Percentiles rank a stretch among this genome's conserved stretches.
phyloP scores from a whole-genome alignment of 2,329 filamentous ascomycete genomes.

The Pestalotiopsis sp. region DNA sequence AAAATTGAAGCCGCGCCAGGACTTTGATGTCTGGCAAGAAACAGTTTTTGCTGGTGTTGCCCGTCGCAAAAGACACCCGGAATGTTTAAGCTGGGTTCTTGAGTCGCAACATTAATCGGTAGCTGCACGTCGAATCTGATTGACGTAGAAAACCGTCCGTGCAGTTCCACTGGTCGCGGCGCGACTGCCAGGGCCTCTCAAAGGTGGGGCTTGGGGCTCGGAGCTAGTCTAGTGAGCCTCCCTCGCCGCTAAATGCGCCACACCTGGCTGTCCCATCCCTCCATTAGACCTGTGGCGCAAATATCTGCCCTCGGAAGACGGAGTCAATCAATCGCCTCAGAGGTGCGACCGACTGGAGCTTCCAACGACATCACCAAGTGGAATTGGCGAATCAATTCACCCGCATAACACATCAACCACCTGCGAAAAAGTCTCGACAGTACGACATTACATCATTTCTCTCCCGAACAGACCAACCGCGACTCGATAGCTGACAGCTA shows the following conservation, averaged over 20 bases:
- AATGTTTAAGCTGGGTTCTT: not conserved
- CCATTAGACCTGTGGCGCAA: not conserved
- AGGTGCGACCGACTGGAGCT: not conserved
- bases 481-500: not conserved
- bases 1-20: not conserved
- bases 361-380: not conserved
- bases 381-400: constrained; percentile 1
- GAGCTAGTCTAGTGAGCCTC: too few species aligned
- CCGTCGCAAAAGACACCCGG: not conserved
- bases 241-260: too few species aligned
- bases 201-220: too few species aligned
- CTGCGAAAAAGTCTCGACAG: constrained; percentile 5
- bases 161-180: not conserved
- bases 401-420: constrained; percentile 3
- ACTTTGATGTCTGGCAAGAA: not conserved
- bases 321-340: not conserved
- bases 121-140: not conserved
- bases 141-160: not conserved
- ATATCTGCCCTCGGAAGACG: not conserved
- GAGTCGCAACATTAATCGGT: not conserved
- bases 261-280: not conserved
- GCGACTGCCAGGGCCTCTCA: not conserved
- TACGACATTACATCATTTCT: not conserved
- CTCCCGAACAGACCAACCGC: not conserved
- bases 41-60: not conserved